Percentiles rank a stretch among this genome's conserved stretches.
These are phyloP conservation scores for Hypsizygus marmoreus DNA, from an alignment of 768 basidiomycete genomes.

Conservation along the genomic window DNA sequence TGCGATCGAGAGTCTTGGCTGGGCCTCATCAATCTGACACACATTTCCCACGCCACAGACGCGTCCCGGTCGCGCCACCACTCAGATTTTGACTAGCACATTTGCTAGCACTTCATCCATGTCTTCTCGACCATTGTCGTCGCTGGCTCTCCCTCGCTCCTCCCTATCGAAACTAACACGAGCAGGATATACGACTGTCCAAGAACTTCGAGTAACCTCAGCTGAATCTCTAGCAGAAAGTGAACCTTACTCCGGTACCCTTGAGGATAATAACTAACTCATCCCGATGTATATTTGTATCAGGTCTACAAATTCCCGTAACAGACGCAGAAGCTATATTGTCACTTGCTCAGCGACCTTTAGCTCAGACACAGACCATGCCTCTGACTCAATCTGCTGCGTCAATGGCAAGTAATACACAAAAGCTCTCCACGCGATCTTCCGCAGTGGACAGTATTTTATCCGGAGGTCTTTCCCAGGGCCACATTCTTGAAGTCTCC, in stretches of 20 bases:
- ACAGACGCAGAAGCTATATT: constrained; percentile 49
- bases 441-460: constrained; percentile 58
- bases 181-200: constrained; percentile 59
- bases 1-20: constrained; percentile 10
- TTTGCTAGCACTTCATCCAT: constrained; percentile 23
- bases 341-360: constrained; percentile 37
- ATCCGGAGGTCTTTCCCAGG: constrained; percentile 61
- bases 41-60: constrained; percentile 20
- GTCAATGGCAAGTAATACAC: constrained; percentile 28
- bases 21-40: background rate
- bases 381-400: constrained; percentile 62
- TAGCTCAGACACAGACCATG: constrained; percentile 18
- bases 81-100: background rate
- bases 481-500: constrained; percentile 70
- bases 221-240: constrained; percentile 54
- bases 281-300: constrained; percentile 4
- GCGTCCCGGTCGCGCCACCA: constrained; percentile 9
- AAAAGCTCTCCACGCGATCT: constrained; percentile 44
- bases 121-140: constrained; percentile 48
- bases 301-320: constrained; percentile 55
- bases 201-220: constrained; percentile 48
- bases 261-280: background rate
- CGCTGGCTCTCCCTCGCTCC: constrained; percentile 46
- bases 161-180: constrained; percentile 47
- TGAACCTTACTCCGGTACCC: constrained; percentile 20